A percentile compares a stretch with the other conserved stretches of the same genome.
phyloP scores from a whole-genome alignment of 1,284 basidiomycete genomes.

The Boletus albobrunnescens region DNA sequence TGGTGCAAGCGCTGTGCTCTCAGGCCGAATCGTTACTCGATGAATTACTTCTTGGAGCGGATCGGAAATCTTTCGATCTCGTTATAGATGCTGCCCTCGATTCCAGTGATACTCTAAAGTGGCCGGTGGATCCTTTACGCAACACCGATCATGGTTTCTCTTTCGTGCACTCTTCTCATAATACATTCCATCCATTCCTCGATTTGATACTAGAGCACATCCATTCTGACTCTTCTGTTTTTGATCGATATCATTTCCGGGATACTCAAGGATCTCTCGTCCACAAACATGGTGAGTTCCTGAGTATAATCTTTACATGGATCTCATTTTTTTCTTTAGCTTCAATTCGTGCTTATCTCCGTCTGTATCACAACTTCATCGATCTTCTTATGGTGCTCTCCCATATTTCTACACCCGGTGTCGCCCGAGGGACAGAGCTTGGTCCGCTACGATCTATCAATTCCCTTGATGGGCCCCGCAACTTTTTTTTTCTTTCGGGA shows the following conservation, averaged over 20 bases:
- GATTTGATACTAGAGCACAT: not conserved
- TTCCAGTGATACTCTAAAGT: not conserved
- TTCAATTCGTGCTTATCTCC: not conserved
- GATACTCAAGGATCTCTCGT: not conserved
- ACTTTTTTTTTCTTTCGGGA: not conserved
- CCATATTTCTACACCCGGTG: not conserved
- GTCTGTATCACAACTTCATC: not conserved
- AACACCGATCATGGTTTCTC: conserved; percentile 1
- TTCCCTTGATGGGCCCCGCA: not conserved
- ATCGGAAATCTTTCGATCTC: not conserved
- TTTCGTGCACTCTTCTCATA: not conserved
- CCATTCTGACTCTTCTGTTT: not conserved
- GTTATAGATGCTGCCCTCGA: not conserved
- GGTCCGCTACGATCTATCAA: not conserved
- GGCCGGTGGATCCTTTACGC: conserved; percentile 2
- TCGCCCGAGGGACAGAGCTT: not conserved
- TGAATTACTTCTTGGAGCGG: too few species aligned
- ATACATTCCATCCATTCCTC: not conserved
- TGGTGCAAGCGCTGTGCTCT: too few species aligned
- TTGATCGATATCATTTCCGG: not conserved
- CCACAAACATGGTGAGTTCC: not conserved
- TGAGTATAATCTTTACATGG: not conserved
- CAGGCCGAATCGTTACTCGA: not conserved
- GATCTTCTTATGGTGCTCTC: conserved; percentile 1
- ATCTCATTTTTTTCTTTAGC: not conserved